phyloP scores from a whole-genome alignment of 768 basidiomycete genomes.

The Lentinus brumalis region DNA sequence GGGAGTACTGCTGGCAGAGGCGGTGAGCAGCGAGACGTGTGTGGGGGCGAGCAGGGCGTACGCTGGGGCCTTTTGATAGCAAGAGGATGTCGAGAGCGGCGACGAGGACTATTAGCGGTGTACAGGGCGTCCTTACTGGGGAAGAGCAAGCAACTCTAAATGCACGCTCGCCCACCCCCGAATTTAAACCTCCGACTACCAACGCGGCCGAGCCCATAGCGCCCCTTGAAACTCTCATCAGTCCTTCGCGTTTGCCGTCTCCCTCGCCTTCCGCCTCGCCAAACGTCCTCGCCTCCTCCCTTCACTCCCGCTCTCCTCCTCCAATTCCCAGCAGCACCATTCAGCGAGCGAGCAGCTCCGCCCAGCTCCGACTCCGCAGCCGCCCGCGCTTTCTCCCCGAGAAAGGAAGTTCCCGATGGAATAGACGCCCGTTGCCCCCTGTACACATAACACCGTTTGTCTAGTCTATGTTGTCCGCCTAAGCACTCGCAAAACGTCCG shows the following conservation, averaged over 20 bases:
- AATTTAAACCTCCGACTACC: conserved; percentile 30
- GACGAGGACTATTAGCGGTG: conserved; percentile 33
- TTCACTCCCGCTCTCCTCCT: neutral
- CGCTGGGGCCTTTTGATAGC: conserved; percentile 31
- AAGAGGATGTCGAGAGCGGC: conserved; percentile 26
- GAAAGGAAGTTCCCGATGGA: conserved; percentile 14
- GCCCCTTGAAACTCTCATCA: conserved; percentile 28
- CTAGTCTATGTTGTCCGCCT: too few relatives aligned
- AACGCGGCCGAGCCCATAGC: conserved; percentile 24
- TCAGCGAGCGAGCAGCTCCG: neutral
- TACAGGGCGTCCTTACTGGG: conserved; percentile 32
- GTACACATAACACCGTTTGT: conserved; percentile 5
- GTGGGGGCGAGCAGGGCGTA: conserved; percentile 16
- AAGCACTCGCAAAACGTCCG: too few relatives aligned
- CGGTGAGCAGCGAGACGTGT: conserved; percentile 3
- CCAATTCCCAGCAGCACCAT: too few relatives aligned
- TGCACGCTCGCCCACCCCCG: conserved; percentile 28
- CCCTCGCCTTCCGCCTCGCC: conserved; percentile 11
- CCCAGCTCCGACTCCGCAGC: neutral
- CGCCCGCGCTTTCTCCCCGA: conserved; percentile 9
- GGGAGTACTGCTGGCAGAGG: conserved; percentile 39
- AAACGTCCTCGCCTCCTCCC: neutral
- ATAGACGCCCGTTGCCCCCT: neutral
- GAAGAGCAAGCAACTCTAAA: conserved; percentile 28
- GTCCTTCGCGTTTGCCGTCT: conserved; percentile 19